A percentile compares a stretch with the other conserved stretches of the same genome.
These are phyloP conservation scores for Aureobasidium namibiae DNA, from an alignment of 2,329 filamentous ascomycete species.

Conservation along the genomic window DNA sequence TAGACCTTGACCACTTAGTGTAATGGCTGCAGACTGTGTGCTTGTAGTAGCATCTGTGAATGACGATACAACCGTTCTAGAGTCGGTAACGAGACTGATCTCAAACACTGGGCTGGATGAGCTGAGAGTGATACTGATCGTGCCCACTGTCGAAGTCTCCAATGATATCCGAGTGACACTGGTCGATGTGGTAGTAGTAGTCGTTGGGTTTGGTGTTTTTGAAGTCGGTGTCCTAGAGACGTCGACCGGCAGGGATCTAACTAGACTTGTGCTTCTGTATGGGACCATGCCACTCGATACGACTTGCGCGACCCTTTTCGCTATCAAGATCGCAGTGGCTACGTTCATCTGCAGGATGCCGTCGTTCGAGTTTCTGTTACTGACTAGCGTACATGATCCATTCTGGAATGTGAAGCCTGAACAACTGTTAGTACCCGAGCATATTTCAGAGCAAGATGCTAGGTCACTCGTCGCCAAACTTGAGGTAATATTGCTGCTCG, in stretches of 20 bases:
- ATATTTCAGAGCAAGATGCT: neutral
- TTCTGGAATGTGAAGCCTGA: slow-evolving; percentile 1
- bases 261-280: neutral
- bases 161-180: too few species aligned
- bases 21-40: neutral
- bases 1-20: neutral
- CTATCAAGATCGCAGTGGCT: neutral
- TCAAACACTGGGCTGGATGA: neutral
- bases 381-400: neutral
- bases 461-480: neutral
- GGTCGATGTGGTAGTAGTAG: neutral
- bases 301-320: neutral
- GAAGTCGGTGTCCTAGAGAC: neutral
- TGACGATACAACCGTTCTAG: neutral
- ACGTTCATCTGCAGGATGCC: neutral
- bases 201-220: neutral
- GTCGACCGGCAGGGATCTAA: neutral
- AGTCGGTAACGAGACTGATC: neutral
- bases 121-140: neutral
- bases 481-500: slow-evolving; percentile 6
- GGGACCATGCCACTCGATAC: neutral
- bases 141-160: neutral
- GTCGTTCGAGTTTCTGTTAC: neutral
- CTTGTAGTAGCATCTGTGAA: neutral
- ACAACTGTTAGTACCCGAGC: neutral